These are phyloP conservation scores for Kodamaea jinghongensis DNA, from an alignment of 805 yeast genomes.

Conservation along the genomic window DNA sequence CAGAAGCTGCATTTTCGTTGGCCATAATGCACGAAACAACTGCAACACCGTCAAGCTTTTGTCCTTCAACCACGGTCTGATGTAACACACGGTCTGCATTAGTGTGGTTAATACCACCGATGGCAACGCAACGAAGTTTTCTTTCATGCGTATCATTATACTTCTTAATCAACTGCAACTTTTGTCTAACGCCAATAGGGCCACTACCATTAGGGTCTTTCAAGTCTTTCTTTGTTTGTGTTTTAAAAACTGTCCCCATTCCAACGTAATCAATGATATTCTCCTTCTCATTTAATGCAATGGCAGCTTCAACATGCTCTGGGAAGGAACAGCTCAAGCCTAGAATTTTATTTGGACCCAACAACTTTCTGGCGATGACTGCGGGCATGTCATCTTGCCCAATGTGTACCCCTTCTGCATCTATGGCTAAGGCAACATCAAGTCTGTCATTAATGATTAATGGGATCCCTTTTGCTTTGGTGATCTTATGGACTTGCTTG, in stretches of 20 bases:
- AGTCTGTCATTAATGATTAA: slow-evolving; percentile 81
- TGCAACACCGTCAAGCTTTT: slow-evolving; percentile 74
- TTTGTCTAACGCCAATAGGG: slow-evolving; percentile 56
- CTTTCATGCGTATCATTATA: slow-evolving; percentile 25
- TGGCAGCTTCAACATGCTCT: slow-evolving; percentile 53
- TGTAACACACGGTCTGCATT: slow-evolving; percentile 60
- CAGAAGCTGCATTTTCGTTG: slow-evolving; percentile 46
- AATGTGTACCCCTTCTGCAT: slow-evolving; percentile 88
- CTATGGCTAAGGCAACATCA: slow-evolving; percentile 86
- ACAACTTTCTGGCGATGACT: slow-evolving; percentile 51
- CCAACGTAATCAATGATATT: slow-evolving; percentile 77
- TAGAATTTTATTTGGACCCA: slow-evolving; percentile 73
- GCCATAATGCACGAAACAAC: slow-evolving; percentile 87
- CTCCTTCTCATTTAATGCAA: slow-evolving; percentile 27
- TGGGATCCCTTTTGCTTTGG: slow-evolving; percentile 62
- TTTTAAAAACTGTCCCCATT: slow-evolving; percentile 73
- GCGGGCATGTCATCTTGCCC: slow-evolving; percentile 89
- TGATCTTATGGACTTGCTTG: slow-evolving; percentile 53
- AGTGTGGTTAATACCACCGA: slow-evolving; percentile 71
- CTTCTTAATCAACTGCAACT: slow-evolving; percentile 45
- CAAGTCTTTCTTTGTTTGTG: slow-evolving; percentile 62
- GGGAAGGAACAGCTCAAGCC: slow-evolving; percentile 72
- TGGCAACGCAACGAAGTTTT: slow-evolving; percentile 62
- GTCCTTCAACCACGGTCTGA: slow-evolving; percentile 45
- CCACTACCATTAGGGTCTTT: slow-evolving; percentile 56